Percentiles rank a stretch among this genome's conserved stretches.
phyloP scores from a whole-genome alignment of 495 filamentous ascomycete species.

The Penicillium odoratum region DNA sequence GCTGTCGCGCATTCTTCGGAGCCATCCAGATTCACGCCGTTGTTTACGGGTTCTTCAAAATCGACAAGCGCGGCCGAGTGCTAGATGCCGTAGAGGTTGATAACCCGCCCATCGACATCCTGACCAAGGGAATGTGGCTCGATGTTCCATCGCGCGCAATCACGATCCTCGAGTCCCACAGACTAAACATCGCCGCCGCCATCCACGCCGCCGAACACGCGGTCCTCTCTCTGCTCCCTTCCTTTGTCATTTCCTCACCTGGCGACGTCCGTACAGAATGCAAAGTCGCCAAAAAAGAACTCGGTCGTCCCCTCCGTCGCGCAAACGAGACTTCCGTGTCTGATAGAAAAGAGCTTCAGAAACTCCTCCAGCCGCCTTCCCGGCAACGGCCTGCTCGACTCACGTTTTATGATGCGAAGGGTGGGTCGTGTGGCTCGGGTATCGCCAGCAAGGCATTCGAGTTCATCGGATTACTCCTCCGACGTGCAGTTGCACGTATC shows the following conservation, averaged over 20 bases:
- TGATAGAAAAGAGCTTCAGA: constrained; percentile 14
- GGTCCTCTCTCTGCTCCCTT: constrained; percentile 80
- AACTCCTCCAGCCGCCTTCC: constrained; percentile 42
- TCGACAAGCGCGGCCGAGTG: constrained; percentile 77
- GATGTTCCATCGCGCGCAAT: constrained; percentile 81
- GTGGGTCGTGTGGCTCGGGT: constrained; percentile 77
- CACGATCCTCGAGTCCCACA: constrained; percentile 67
- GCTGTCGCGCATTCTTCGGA: constrained; percentile 76
- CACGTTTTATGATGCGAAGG: constrained; percentile 94
- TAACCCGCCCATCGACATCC: constrained; percentile 83
- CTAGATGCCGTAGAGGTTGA: constrained; percentile 92
- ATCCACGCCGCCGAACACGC: constrained; percentile 97
- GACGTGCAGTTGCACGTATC: constrained; percentile 76
- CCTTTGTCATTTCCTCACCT: constrained; percentile 81
- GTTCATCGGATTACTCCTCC: constrained; percentile 76
- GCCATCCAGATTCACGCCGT: constrained; percentile 77
- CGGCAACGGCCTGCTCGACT: constrained; percentile 87
- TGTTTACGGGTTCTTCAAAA: constrained; percentile 95
- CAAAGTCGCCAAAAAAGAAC: constrained; percentile 78
- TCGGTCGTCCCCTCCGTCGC: constrained; percentile 32
- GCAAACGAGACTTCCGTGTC: constrained; percentile 23
- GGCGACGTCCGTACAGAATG: constrained; percentile 94
- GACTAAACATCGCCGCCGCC: constrained; percentile 80
- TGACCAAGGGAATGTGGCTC: constrained; percentile 93
- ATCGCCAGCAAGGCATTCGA: constrained; percentile 92